A percentile compares a stretch with the other conserved stretches of the same genome.
phyloP scores from a whole-genome alignment of 768 basidiomycete species.

The Lactifluus pinguis region DNA sequence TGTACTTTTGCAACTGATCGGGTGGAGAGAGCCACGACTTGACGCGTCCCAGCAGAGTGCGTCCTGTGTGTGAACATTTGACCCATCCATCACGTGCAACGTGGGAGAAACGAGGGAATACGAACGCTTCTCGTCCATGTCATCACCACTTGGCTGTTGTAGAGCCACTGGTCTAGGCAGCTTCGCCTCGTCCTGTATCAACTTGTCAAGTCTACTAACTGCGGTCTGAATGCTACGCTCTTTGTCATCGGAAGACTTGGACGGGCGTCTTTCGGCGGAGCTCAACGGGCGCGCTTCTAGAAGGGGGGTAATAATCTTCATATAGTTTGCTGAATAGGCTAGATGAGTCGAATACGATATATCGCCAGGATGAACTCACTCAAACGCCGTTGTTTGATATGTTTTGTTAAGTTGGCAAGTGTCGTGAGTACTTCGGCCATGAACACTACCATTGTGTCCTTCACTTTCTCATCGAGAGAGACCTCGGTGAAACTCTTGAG shows the following conservation, averaged over 20 bases:
- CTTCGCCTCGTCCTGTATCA: background rate
- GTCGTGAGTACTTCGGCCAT: background rate
- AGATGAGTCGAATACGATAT: background rate
- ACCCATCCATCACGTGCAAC: background rate
- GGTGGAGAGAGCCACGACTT: constrained; percentile 1
- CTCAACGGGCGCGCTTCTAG: too few relatives aligned
- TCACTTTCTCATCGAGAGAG: background rate
- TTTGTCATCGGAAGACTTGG: background rate
- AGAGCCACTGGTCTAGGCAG: background rate
- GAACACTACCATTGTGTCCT: background rate
- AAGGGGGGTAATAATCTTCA: background rate
- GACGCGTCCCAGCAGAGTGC: background rate
- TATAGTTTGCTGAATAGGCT: background rate
- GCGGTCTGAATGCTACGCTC: background rate
- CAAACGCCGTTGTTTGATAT: background rate
- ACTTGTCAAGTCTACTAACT: background rate
- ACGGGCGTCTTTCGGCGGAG: too few relatives aligned
- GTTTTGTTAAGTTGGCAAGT: background rate
- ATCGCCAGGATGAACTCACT: background rate
- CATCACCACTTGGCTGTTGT: too few relatives aligned
- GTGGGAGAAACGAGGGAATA: background rate
- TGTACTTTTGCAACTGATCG: background rate
- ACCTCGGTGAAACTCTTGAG: background rate
- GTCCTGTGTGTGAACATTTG: background rate
- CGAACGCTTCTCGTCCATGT: background rate